Conservation (phyloP, 176 grass and related monocot genomes). For the Calamus simplicifolius region DNA sequence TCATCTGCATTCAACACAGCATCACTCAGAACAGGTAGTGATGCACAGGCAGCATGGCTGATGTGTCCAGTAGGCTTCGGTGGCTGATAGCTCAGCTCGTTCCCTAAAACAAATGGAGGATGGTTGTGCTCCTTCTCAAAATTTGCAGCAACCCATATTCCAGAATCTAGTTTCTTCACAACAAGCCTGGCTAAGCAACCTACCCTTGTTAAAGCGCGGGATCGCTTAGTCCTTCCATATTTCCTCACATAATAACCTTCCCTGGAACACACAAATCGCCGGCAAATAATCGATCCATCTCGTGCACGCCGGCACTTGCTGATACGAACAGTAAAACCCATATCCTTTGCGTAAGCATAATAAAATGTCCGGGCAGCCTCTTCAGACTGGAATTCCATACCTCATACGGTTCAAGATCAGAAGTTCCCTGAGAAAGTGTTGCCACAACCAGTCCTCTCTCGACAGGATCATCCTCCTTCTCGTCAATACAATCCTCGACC, state of each 20-base stretch:
- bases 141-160: constrained; percentile 83
- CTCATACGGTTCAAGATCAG: constrained; percentile 46
- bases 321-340: constrained; percentile 73
- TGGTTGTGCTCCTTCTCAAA: constrained; percentile 95
- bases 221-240: constrained; percentile 48
- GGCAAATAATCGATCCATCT: constrained; percentile 88
- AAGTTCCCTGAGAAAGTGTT: constrained; percentile 4
- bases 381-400: constrained; percentile 92
- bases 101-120: constrained; percentile 13
- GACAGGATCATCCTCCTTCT: no score
- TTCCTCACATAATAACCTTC: constrained; percentile 66
- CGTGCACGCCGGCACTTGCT: constrained; percentile 75
- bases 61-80: neutral
- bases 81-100: neutral
- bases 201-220: constrained; percentile 58
- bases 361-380: constrained; percentile 73
- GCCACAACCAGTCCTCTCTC: no score
- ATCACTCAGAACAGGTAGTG: neutral
- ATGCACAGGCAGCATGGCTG: no score
- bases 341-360: constrained; percentile 60
- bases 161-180: constrained; percentile 62
- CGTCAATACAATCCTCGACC: no score
- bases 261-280: constrained; percentile 84
- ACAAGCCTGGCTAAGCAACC: constrained; percentile 84
- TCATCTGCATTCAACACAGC: constrained; percentile 26